phyloP scores from a whole-genome alignment of 805 yeast species.

The Lipomyces chichibuensis region DNA sequence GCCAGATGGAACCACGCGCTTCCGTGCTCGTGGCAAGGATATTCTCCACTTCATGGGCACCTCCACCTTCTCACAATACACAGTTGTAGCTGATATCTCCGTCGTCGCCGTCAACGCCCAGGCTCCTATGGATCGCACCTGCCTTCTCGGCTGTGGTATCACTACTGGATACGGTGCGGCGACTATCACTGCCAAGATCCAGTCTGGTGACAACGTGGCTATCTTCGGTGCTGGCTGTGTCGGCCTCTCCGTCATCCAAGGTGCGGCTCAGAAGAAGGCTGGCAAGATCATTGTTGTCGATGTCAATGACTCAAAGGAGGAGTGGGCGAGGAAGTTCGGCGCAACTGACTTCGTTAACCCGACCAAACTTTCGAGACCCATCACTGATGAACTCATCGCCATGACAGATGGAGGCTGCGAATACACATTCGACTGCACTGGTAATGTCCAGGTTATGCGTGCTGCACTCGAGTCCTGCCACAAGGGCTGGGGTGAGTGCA shows the following conservation, averaged over 20 bases:
- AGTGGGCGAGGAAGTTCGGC: slow-evolving; percentile 86
- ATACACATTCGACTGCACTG: slow-evolving; percentile 96
- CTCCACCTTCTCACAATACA: slow-evolving; percentile 94
- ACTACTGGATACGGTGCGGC: slow-evolving; percentile 99
- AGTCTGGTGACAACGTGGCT: slow-evolving; percentile 90
- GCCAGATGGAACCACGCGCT: slow-evolving; percentile 98
- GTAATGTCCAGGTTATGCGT: slow-evolving; percentile 94
- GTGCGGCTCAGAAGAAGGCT: slow-evolving; percentile 84
- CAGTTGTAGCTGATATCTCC: slow-evolving; percentile 97
- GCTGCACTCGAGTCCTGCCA: slow-evolving; percentile 95
- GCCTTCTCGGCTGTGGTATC: slow-evolving; percentile 96
- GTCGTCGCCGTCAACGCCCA: slow-evolving; percentile 86
- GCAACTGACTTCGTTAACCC: slow-evolving; percentile 96
- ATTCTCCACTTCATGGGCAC: slow-evolving; percentile 96
- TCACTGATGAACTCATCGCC: slow-evolving; percentile 81
- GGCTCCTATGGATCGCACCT: slow-evolving; percentile 83
- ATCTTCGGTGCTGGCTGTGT: slow-evolving; percentile 98
- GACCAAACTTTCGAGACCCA: slow-evolving; percentile 64
- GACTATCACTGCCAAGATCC: slow-evolving; percentile 86
- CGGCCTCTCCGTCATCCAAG: slow-evolving; percentile 94
- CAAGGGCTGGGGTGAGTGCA: slow-evolving; percentile 98
- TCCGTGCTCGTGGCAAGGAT: slow-evolving; percentile 77
- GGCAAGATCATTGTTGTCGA: slow-evolving; percentile 79
- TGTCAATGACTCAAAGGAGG: slow-evolving; percentile 78
- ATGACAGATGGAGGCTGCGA: slow-evolving; percentile 97